Percentiles rank a stretch among this genome's conserved stretches.
Evolutionary conservation across 257 asterid species (phyloP).

Genomic region (Nicotiana obtusifolia): DNA sequence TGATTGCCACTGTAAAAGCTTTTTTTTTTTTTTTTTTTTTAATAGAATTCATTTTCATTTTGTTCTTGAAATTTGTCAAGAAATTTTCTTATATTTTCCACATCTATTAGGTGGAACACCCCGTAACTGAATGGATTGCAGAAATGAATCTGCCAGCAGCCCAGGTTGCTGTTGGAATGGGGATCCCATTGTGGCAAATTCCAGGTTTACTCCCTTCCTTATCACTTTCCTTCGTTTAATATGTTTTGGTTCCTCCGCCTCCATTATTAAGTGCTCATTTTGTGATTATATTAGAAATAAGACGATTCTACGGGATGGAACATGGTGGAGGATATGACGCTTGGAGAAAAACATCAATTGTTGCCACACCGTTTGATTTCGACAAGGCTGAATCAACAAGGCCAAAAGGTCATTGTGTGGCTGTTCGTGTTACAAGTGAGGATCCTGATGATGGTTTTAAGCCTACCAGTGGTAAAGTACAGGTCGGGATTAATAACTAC

Average conservation of each 20-base stretch:
- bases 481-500: slow-evolving; percentile 39
- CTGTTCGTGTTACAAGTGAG: slow-evolving; percentile 98
- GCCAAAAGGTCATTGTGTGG: slow-evolving; percentile 98
- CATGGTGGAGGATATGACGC: slow-evolving; percentile 96
- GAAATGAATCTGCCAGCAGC: slow-evolving; percentile 98
- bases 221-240: slow-evolving; percentile 2
- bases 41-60: not conserved
- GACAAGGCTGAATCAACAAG: slow-evolving; percentile 75
- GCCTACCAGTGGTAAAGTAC: slow-evolving; percentile 99
- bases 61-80: not conserved
- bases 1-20: too few species aligned
- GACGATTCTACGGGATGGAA: slow-evolving; percentile 87
- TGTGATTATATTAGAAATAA: slow-evolving; percentile 49
- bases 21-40: too few species aligned
- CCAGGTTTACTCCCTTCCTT: slow-evolving; percentile 56
- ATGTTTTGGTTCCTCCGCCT: slow-evolving; percentile 9
- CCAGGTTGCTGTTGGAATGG: slow-evolving; percentile 97
- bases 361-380: slow-evolving; percentile 87
- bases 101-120: slow-evolving; percentile 88
- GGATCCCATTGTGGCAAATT: slow-evolving; percentile 98
- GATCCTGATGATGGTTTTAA: slow-evolving; percentile 99
- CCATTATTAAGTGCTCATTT: slow-evolving; percentile 10
- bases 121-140: slow-evolving; percentile 99
- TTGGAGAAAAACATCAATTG: slow-evolving; percentile 80
- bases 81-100: slow-evolving; percentile 3